Conservation (phyloP, 2,329 filamentous ascomycete species). For the Beauveria bassiana region DNA sequence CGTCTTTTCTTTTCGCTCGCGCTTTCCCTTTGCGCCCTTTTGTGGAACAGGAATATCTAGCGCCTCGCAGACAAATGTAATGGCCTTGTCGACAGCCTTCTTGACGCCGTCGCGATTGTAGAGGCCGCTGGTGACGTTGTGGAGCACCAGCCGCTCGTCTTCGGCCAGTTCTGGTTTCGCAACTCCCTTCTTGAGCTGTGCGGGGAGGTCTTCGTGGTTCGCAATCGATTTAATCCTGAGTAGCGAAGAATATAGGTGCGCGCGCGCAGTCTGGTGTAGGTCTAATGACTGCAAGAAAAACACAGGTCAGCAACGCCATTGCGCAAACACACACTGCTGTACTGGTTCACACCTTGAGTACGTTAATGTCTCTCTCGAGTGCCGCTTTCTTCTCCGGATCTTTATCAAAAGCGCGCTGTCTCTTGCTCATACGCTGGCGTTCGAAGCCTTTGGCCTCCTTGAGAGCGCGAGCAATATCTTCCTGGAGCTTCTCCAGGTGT, state of each 20-base stretch:
- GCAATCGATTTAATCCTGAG: slow-evolving; percentile 46
- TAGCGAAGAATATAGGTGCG: slow-evolving; percentile 47
- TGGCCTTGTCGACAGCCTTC: slow-evolving; percentile 39
- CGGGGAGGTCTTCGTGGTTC: slow-evolving; percentile 41
- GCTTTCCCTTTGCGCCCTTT: slow-evolving; percentile 29
- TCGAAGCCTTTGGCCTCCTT: slow-evolving; percentile 71
- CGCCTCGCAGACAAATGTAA: slow-evolving; percentile 40
- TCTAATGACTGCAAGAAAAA: slow-evolving; percentile 40
- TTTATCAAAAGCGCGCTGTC: slow-evolving; percentile 39
- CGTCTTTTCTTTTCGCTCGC: slow-evolving; percentile 24
- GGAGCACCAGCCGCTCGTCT: slow-evolving; percentile 42
- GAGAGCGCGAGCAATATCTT: slow-evolving; percentile 57
- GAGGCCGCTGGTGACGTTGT: slow-evolving; percentile 53
- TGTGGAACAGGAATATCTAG: slow-evolving; percentile 42
- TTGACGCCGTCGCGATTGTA: slow-evolving; percentile 46
- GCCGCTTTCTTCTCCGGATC: slow-evolving; percentile 45
- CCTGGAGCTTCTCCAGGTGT: slow-evolving; percentile 46
- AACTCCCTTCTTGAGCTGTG: slow-evolving; percentile 37
- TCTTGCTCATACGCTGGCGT: slow-evolving; percentile 64
- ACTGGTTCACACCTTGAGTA: slow-evolving; percentile 39
- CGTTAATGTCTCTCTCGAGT: slow-evolving; percentile 52
- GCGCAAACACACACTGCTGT: neutral
- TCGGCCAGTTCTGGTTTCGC: slow-evolving; percentile 44
- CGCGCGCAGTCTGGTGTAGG: slow-evolving; percentile 48
- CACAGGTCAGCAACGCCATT: slow-evolving; percentile 2